Percentiles rank a stretch among this genome's conserved stretches.
These are phyloP conservation scores for Mortierella claussenii DNA, from an alignment of 192 early-diverging fungal species.

Conservation along the genomic window DNA sequence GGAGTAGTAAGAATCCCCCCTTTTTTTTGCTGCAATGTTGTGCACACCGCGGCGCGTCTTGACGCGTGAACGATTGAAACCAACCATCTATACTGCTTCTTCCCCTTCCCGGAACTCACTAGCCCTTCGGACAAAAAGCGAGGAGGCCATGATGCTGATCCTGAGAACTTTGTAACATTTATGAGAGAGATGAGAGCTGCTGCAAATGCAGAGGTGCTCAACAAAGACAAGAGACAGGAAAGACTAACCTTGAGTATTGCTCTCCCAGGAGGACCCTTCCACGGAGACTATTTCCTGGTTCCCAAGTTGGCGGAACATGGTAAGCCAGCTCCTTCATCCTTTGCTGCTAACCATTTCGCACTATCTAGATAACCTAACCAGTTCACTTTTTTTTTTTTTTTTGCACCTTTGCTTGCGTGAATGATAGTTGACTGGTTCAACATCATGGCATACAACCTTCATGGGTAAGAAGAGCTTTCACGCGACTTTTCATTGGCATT, in stretches of 20 bases:
- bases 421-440: no score
- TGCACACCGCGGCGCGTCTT: background rate
- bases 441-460: no score
- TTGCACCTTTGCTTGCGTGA: no score
- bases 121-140: conserved; percentile 17
- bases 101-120: background rate
- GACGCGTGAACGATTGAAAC: background rate
- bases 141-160: conserved; percentile 11
- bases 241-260: conserved; percentile 30
- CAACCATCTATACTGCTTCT: background rate
- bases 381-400: no score
- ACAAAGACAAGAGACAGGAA: conserved; percentile 11
- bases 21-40: background rate
- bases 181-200: conserved; percentile 34
- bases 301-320: conserved; percentile 26
- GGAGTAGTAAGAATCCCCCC: conserved; percentile 30
- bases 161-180: conserved; percentile 37
- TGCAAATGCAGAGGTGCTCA: conserved; percentile 23
- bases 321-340: no score
- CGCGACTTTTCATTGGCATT: background rate
- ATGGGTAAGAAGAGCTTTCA: no score
- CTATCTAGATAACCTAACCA: no score
- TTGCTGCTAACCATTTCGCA: no score
- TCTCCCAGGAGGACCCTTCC: conserved; percentile 34
- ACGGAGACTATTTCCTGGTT: conserved; percentile 24